Percentiles rank a stretch among this genome's conserved stretches.
phyloP scores from a whole-genome alignment of 805 yeast species.

The Candida gorgasii region DNA sequence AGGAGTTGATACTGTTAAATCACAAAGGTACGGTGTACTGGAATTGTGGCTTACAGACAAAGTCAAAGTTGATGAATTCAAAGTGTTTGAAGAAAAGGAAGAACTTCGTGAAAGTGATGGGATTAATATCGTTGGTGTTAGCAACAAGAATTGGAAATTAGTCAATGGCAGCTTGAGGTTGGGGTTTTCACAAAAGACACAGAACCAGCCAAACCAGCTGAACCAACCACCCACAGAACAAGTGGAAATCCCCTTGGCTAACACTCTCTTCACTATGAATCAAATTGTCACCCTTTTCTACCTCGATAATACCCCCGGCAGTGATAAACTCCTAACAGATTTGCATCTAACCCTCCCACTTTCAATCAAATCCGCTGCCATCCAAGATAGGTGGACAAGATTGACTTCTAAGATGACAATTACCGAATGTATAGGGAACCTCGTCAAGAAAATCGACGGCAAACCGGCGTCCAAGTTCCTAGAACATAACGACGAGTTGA shows the following conservation, averaged over 20 bases:
- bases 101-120: conserved; percentile 37
- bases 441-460: conserved; percentile 56
- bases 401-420: conserved; percentile 38
- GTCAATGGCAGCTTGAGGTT: conserved; percentile 27
- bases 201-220: neutral
- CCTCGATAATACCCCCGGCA: conserved; percentile 18
- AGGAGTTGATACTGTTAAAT: conserved; percentile 39
- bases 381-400: conserved; percentile 35
- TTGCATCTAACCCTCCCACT: conserved; percentile 2
- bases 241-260: conserved; percentile 34
- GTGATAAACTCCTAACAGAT: conserved; percentile 9
- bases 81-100: conserved; percentile 22
- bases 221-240: neutral
- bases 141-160: conserved; percentile 38
- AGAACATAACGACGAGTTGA: conserved; percentile 44
- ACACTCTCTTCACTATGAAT: conserved; percentile 39
- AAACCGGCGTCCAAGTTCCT: conserved; percentile 58
- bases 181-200: conserved; percentile 10
- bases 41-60: conserved; percentile 37
- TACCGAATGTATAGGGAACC: conserved; percentile 55
- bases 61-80: conserved; percentile 12
- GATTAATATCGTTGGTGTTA: conserved; percentile 32
- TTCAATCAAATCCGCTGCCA: neutral
- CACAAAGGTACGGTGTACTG: conserved; percentile 34
- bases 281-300: conserved; percentile 37